Evolutionary conservation across 148 eudicot genomes (phyloP).

Genomic region (Chenopodium formosanum): DNA sequence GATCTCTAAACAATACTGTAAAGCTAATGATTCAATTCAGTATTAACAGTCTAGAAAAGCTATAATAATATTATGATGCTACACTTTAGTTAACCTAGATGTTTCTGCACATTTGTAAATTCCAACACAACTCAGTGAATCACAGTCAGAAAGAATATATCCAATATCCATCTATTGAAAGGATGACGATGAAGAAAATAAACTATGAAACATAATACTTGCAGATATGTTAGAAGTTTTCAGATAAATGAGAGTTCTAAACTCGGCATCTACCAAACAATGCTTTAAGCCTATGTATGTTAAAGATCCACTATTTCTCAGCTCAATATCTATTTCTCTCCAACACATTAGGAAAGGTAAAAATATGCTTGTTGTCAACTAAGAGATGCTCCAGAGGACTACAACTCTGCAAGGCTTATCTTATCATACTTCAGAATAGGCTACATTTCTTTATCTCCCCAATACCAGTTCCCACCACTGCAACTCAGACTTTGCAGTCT

Average conservation of each 20-base stretch:
- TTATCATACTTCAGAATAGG: background rate
- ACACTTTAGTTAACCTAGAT: too few relatives aligned
- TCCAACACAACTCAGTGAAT: too few relatives aligned
- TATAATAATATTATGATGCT: too few relatives aligned
- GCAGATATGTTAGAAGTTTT: background rate
- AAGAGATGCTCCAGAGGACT: background rate
- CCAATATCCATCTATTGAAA: too few relatives aligned
- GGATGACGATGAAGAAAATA: background rate
- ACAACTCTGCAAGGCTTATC: background rate
- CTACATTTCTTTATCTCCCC: background rate
- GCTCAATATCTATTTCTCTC: background rate
- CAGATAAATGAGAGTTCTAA: too few relatives aligned
- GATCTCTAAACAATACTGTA: too few relatives aligned
- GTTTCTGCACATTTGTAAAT: too few relatives aligned
- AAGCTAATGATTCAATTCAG: too few relatives aligned
- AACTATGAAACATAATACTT: background rate
- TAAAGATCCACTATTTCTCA: background rate
- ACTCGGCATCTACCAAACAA: too few relatives aligned
- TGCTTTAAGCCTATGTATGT: too few relatives aligned
- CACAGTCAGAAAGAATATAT: too few relatives aligned
- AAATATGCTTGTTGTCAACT: background rate
- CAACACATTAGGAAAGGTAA: background rate
- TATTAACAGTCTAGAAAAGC: too few relatives aligned
- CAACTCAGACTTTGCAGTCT: background rate
- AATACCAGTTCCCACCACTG: background rate